Conservation (phyloP, 2,329 filamentous ascomycete genomes). For the Fusarium duplospermum region DNA sequence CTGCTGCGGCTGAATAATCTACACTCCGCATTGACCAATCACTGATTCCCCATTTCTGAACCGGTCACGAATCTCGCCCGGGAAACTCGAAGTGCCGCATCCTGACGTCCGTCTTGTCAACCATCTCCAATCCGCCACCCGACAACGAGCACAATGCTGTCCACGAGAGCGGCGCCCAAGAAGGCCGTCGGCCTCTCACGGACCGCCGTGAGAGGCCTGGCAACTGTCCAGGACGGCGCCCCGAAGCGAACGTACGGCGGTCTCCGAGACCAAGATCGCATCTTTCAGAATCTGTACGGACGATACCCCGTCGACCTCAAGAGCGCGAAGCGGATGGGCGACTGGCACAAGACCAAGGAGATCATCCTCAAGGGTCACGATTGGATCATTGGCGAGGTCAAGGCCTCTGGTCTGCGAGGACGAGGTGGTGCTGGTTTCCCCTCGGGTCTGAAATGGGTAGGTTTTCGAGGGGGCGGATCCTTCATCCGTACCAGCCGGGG, state of each 20-base stretch:
- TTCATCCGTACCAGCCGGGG: constrained; percentile 23
- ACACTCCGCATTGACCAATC: constrained; percentile 55
- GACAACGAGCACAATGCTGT: constrained; percentile 57
- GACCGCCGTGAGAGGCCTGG: constrained; percentile 74
- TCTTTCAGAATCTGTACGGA: constrained; percentile 98
- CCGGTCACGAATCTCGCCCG: constrained; percentile 47
- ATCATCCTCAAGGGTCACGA: constrained; percentile 97
- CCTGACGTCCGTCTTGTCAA: constrained; percentile 45
- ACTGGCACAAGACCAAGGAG: constrained; percentile 99
- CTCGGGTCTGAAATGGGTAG: constrained; percentile 98
- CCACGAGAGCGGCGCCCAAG: constrained; percentile 56
- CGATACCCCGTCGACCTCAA: constrained; percentile 92
- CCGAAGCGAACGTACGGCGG: constrained; percentile 83
- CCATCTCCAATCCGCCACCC: constrained; percentile 46
- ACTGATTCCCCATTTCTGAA: constrained; percentile 52
- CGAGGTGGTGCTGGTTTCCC: constrained; percentile 98
- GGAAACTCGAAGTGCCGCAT: constrained; percentile 53
- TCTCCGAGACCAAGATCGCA: constrained; percentile 95
- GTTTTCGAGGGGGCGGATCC: constrained; percentile 47
- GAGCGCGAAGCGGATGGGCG: constrained; percentile 96
- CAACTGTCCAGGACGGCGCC: constrained; percentile 80
- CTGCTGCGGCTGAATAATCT: constrained; percentile 44
- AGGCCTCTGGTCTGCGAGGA: constrained; percentile 93
- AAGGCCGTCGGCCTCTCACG: constrained; percentile 55
- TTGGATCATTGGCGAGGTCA: constrained; percentile 98